phyloP scores from a whole-genome alignment of 768 basidiomycete genomes.

The Auricularia auricula-judae region DNA sequence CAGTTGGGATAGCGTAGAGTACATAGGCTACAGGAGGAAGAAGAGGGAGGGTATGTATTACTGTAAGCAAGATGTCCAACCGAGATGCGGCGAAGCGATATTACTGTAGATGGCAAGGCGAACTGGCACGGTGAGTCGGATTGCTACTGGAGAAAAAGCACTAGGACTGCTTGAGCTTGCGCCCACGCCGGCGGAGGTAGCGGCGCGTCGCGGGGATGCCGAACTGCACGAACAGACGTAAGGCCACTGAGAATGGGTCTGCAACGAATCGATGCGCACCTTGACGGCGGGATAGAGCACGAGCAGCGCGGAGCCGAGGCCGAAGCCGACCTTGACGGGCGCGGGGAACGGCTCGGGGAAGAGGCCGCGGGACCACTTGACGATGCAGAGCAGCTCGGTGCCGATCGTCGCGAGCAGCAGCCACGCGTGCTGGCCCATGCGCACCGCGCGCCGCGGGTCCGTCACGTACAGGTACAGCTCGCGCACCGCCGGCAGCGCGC shows the following conservation, averaged over 20 bases:
- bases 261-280: constrained; percentile 29
- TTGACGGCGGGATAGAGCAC: constrained; percentile 57
- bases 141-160: too few relatives aligned
- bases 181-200: background rate
- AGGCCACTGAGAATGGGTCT: background rate
- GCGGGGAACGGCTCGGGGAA: constrained; percentile 54
- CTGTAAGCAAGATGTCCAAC: background rate
- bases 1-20: background rate
- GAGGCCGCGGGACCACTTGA: constrained; percentile 71
- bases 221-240: background rate
- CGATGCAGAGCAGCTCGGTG: constrained; percentile 70
- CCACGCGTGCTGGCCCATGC: constrained; percentile 89
- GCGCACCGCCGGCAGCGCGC: constrained; percentile 76
- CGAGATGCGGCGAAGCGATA: background rate
- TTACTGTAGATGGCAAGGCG: too few relatives aligned
- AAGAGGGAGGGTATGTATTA: background rate
- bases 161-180: background rate
- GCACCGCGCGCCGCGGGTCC: constrained; percentile 51
- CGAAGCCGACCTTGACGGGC: constrained; percentile 56
- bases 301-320: constrained; percentile 44
- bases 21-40: background rate
- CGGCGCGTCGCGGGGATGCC: background rate
- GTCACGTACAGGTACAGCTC: constrained; percentile 51
- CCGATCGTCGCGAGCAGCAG: constrained; percentile 73
- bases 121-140: too few relatives aligned